These are phyloP conservation scores for Dryas alaskensis DNA, from an alignment of 306 rosid species.

Conservation along the genomic window DNA sequence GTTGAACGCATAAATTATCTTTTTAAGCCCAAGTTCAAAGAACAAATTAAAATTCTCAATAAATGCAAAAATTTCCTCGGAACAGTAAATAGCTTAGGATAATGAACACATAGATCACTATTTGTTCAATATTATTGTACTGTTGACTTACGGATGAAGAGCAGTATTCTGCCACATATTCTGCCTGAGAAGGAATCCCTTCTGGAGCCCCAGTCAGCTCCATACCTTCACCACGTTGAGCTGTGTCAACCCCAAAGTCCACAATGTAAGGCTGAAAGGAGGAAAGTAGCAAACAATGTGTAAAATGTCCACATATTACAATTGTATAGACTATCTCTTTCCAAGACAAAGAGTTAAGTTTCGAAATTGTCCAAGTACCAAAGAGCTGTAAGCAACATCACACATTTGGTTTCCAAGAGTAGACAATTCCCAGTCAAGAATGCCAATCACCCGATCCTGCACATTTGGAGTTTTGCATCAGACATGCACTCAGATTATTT, in stretches of 20 bases:
- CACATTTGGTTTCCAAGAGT: conserved; percentile 98
- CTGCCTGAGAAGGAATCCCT: conserved; percentile 81
- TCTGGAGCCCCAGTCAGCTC: conserved; percentile 58
- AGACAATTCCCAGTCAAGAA: conserved; percentile 98
- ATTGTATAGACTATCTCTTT: conserved; percentile 12
- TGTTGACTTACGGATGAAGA: conserved; percentile 57
- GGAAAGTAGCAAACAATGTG: conserved; percentile 16
- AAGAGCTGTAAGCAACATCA: conserved; percentile 73
- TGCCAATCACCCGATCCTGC: conserved; percentile 96
- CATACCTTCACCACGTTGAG: conserved; percentile 44
- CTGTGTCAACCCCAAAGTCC: conserved; percentile 36
- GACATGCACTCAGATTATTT: conserved; percentile 23
- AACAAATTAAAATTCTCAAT: conserved; percentile 5
- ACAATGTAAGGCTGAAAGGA: conserved; percentile 57
- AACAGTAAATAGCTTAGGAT: not conserved
- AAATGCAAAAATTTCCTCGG: not conserved
- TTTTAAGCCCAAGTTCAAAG: not conserved
- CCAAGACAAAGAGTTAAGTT: conserved; percentile 6
- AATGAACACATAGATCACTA: conserved; percentile 8
- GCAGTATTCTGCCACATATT: conserved; percentile 85
- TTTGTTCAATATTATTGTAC: not conserved
- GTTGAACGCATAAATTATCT: conserved; percentile 1
- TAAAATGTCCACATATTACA: conserved; percentile 8
- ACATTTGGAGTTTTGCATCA: conserved; percentile 28
- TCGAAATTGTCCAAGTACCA: conserved; percentile 48